These are phyloP conservation scores for Oryza officinalis DNA, from an alignment of 176 grass and related monocot genomes.

Conservation along the genomic window DNA sequence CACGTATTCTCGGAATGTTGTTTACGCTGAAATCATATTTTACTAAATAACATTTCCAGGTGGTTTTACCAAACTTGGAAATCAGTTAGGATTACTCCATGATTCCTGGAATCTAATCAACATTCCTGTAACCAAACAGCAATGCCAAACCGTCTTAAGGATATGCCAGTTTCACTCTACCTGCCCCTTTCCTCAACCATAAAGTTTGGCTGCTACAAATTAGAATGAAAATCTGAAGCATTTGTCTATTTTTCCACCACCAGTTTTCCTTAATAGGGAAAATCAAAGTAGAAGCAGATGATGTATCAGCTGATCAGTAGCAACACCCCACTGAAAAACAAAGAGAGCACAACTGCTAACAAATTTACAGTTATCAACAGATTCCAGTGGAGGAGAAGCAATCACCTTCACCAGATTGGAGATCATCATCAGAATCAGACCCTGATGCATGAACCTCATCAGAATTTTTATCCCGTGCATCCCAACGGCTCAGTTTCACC, in stretches of 20 bases:
- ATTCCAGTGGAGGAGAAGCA: slow-evolving; percentile 5
- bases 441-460: slow-evolving; percentile 23
- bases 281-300: too few species aligned
- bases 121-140: neutral
- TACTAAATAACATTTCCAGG: neutral
- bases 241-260: neutral
- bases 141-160: neutral
- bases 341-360: neutral
- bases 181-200: neutral
- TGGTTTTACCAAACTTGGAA: neutral
- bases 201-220: neutral
- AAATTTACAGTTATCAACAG: neutral
- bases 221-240: neutral
- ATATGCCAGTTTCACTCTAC: neutral
- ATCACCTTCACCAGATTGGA: slow-evolving; percentile 41
- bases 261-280: too few species aligned
- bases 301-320: too few species aligned
- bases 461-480: slow-evolving; percentile 20
- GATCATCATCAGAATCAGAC: slow-evolving; percentile 22
- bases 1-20: neutral
- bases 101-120: too few species aligned
- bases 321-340: too few species aligned
- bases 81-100: neutral
- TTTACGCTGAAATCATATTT: neutral
- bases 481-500: neutral